Percentiles rank a stretch among this genome's conserved stretches.
Conservation (phyloP, 1,284 basidiomycete genomes). For the Grifola frondosa region DNA sequence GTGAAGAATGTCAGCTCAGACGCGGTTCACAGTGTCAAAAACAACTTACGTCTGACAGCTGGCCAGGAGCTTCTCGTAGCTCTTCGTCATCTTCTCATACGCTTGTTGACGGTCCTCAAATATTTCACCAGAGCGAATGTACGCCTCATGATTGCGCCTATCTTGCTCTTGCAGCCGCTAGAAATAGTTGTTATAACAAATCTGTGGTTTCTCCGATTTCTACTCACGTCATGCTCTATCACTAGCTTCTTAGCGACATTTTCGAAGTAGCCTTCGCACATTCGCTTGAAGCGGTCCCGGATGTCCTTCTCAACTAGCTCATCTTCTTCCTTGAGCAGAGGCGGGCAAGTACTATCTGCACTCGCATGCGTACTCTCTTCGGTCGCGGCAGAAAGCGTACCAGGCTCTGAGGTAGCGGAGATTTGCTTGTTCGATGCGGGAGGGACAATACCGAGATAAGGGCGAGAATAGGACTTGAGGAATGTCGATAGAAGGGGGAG, state of each 20-base stretch:
- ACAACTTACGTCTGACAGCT: slow-evolving; percentile 77
- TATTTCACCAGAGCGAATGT: slow-evolving; percentile 97
- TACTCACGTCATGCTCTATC: slow-evolving; percentile 83
- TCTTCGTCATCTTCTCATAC: slow-evolving; percentile 97
- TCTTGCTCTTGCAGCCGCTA: slow-evolving; percentile 96
- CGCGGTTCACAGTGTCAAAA: background rate
- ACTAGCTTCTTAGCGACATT: slow-evolving; percentile 88
- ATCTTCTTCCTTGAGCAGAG: slow-evolving; percentile 51
- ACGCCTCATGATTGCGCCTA: slow-evolving; percentile 94
- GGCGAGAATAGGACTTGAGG: slow-evolving; percentile 80
- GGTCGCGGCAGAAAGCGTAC: slow-evolving; percentile 47
- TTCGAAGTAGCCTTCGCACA: slow-evolving; percentile 94
- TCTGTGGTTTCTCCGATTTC: too few species aligned
- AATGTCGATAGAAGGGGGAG: slow-evolving; percentile 83
- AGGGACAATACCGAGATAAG: slow-evolving; percentile 74
- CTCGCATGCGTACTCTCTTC: slow-evolving; percentile 35
- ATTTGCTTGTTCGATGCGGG: slow-evolving; percentile 56
- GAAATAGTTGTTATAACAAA: slow-evolving; percentile 1
- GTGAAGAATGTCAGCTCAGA: background rate
- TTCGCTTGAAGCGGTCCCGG: slow-evolving; percentile 86
- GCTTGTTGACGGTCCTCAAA: slow-evolving; percentile 98
- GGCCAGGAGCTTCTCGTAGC: slow-evolving; percentile 86
- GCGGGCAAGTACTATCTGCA: slow-evolving; percentile 41
- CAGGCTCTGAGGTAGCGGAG: slow-evolving; percentile 50
- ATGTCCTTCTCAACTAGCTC: slow-evolving; percentile 83